These are phyloP conservation scores for Harringtonia lauricola DNA, from an alignment of 2,329 filamentous ascomycete species.

Conservation along the genomic window DNA sequence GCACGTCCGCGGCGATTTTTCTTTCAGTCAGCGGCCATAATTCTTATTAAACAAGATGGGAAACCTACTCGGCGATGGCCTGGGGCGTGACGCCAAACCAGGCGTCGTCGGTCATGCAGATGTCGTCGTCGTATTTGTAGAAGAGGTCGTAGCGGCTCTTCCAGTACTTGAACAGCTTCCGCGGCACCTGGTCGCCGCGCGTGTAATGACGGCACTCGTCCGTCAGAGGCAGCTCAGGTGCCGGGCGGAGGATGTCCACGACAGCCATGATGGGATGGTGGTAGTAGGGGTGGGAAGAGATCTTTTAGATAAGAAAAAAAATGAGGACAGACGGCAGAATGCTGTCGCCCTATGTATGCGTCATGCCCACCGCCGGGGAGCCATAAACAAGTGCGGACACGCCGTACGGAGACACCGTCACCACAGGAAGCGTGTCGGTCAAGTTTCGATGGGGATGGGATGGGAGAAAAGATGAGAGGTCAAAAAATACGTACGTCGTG, in stretches of 20 bases:
- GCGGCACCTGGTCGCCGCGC: conserved; percentile 58
- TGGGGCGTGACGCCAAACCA: conserved; percentile 98
- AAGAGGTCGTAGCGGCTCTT: conserved; percentile 82
- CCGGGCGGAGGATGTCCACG: conserved; percentile 15
- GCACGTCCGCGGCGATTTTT: conserved; percentile 63
- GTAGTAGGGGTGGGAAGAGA: too few relatives aligned
- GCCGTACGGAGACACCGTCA: too few relatives aligned
- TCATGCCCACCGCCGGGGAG: too few relatives aligned
- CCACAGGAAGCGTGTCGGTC: too few relatives aligned
- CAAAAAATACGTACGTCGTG: too few relatives aligned
- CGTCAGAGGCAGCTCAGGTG: conserved; percentile 39
- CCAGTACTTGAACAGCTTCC: conserved; percentile 87
- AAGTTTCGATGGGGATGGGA: too few relatives aligned
- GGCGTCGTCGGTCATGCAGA: conserved; percentile 83
- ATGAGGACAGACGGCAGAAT: too few relatives aligned
- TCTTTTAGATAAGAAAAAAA: not conserved
- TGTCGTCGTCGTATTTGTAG: conserved; percentile 72
- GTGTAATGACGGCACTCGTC: conserved; percentile 67
- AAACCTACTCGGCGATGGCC: conserved; percentile 65
- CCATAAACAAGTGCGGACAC: too few relatives aligned
- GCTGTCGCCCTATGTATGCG: too few relatives aligned
- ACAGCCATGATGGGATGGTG: too few relatives aligned
- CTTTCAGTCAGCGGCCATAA: conserved; percentile 9
- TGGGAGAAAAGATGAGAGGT: too few relatives aligned
- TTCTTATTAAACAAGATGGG: too few relatives aligned